Conservation (phyloP, 179 eudicot genomes). For the Beta macrorhiza region DNA sequence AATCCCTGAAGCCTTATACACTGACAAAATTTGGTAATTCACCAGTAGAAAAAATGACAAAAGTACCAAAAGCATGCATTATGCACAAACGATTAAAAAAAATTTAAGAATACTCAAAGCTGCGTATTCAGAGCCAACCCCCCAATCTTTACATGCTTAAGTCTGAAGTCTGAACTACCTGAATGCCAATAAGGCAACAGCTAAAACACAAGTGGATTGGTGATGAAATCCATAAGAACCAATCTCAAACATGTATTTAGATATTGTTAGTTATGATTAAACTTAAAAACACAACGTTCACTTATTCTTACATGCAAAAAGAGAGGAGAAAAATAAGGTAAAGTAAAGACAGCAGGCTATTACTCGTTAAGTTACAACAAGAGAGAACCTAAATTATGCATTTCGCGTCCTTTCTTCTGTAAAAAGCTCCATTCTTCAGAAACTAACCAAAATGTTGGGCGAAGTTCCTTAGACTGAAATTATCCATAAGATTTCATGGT, state of each 20-base stretch:
- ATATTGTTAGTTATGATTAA: not conserved
- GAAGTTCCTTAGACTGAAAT: not conserved
- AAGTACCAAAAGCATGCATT: not conserved
- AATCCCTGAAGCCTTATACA: constrained; percentile 9
- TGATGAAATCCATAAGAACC: not conserved
- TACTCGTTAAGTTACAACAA: not conserved
- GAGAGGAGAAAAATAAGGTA: not conserved
- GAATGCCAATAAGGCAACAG: not conserved
- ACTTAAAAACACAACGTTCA: no score
- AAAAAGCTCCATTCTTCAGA: not conserved
- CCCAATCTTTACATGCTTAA: not conserved
- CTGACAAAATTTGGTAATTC: not conserved
- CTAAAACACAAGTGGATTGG: not conserved
- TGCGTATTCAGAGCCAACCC: not conserved
- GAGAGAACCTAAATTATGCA: not conserved
- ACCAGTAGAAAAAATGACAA: not conserved
- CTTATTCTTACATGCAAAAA: not conserved
- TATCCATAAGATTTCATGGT: not conserved
- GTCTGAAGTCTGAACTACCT: no score
- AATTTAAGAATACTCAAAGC: not conserved
- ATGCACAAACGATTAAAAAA: not conserved
- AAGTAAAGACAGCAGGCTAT: not conserved
- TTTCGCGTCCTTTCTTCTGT: not conserved
- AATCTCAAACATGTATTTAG: not conserved
- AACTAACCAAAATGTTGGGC: not conserved